Evolutionary conservation across 2,329 filamentous ascomycete species (phyloP), one percentile per base, ranked within the genome.

Genomic region (Pyrenophora graminea): DNA sequence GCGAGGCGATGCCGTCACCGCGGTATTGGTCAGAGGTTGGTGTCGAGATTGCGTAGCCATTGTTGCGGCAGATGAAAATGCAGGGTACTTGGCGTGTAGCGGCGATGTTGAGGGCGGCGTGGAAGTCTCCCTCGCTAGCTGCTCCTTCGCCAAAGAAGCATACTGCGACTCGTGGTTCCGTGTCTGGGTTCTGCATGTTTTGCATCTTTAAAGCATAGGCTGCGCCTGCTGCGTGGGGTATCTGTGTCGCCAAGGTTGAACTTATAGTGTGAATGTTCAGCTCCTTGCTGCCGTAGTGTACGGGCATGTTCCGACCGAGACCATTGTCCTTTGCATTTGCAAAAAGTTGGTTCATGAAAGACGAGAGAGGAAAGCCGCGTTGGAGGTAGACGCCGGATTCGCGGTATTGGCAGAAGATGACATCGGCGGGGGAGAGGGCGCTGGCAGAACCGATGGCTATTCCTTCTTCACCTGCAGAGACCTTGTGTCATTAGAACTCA

Each of bases 311-410:
- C 56, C 93, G 85, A 1, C 92, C 94, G 53, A 81, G 83, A 1
- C 93, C 92, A 0, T 80, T 74, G 64, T 99, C 94, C 57, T 90
- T 84, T 47, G 79, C 82, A 69, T 96, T 97, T 17, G 92, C 86
- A 76, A 97, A 97, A 7, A 99, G 77, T 72, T 99, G 94, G 63
- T 85, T 88, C 94, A 99, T 97, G 68, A 97, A 97, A 53, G 97
- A 86, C 40, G 86, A 85, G 39, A 95, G 80, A 0, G 85, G 89
- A 71, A 93, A 97, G 3, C 94, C 94, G 32, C 94, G 85, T 73
- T 97, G 89, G 59, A 89, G 84, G 71, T 96, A 94, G 5, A 97
- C 89, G 1, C 94, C 94, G 38, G 93, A 86, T 74, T 99, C 94
- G 58, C 94, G 85, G 70, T 99, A 99, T 72, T 99, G 94, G 53